A percentile compares a stretch with the other conserved stretches of the same genome.
These are phyloP conservation scores for Scleromitrula shiraiana DNA, from an alignment of 2,329 filamentous ascomycete species.

Conservation along the genomic window DNA sequence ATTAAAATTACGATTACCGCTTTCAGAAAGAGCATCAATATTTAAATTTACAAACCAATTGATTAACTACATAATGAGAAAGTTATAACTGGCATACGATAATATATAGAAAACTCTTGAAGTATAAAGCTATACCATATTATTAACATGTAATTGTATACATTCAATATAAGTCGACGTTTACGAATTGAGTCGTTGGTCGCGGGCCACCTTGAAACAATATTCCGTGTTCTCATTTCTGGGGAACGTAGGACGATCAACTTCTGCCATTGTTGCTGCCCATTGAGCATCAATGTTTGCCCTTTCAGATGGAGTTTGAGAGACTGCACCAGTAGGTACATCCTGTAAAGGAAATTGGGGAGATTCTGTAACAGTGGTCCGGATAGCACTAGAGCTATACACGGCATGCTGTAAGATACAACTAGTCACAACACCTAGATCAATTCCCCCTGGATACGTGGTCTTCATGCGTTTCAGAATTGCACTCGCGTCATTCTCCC, in stretches of 20 bases:
- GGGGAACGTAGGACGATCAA: background rate
- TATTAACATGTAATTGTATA: too few species aligned
- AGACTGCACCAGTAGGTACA: background rate
- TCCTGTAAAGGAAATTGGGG: conserved; percentile 3
- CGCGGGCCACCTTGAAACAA: background rate
- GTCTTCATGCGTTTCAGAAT: conserved; percentile 1
- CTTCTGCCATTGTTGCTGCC: background rate
- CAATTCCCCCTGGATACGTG: conserved; percentile 1
- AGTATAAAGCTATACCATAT: too few species aligned
- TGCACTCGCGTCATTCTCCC: background rate
- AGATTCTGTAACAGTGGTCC: background rate
- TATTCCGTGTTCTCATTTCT: background rate
- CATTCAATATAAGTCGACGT: too few species aligned
- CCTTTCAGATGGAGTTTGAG: background rate
- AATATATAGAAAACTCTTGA: too few species aligned
- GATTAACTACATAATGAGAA: too few species aligned
- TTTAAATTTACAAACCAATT: too few species aligned
- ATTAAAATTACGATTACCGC: too few species aligned
- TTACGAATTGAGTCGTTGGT: background rate
- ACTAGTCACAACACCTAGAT: conserved; percentile 1
- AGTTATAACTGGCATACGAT: too few species aligned
- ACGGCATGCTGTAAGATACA: conserved; percentile 1
- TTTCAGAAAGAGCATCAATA: too few species aligned
- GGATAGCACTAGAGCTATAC: background rate
- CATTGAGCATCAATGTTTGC: background rate